These are phyloP conservation scores for Flaveria ramosissima DNA, from an alignment of 129 eudicot genomes.

Conservation along the genomic window DNA sequence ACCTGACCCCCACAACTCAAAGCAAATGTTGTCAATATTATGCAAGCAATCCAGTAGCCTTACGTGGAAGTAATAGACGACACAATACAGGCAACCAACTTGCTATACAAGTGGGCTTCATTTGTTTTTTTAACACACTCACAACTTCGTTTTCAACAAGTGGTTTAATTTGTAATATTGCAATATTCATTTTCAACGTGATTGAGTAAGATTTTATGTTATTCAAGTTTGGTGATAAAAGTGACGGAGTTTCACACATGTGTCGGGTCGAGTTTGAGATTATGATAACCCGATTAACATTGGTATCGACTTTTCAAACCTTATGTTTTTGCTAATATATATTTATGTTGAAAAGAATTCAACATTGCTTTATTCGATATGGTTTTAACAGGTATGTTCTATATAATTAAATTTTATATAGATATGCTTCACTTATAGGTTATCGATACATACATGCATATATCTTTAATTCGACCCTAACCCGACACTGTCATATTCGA, in stretches of 20 bases:
- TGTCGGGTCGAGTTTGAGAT: not conserved
- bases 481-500: no score
- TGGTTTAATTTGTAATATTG: not conserved
- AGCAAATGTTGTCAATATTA: not conserved
- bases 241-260: not conserved
- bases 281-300: not conserved
- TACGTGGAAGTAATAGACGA: not conserved
- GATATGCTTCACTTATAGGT: no score
- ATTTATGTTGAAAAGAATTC: not conserved
- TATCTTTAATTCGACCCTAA: no score
- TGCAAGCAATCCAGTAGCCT: not conserved
- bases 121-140: not conserved
- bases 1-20: not conserved
- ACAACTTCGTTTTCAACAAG: not conserved
- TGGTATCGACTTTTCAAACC: not conserved
- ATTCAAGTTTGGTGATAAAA: not conserved
- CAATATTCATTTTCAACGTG: not conserved
- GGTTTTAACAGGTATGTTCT: not conserved
- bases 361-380: no score
- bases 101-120: slow-evolving; percentile 10
- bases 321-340: not conserved
- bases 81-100: not conserved
- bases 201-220: not conserved
- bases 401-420: no score
- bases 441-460: no score